Percentiles rank a stretch among this genome's conserved stretches.
phyloP scores from a whole-genome alignment of 345 rosid species.

The Rhodamnia rubescens region DNA sequence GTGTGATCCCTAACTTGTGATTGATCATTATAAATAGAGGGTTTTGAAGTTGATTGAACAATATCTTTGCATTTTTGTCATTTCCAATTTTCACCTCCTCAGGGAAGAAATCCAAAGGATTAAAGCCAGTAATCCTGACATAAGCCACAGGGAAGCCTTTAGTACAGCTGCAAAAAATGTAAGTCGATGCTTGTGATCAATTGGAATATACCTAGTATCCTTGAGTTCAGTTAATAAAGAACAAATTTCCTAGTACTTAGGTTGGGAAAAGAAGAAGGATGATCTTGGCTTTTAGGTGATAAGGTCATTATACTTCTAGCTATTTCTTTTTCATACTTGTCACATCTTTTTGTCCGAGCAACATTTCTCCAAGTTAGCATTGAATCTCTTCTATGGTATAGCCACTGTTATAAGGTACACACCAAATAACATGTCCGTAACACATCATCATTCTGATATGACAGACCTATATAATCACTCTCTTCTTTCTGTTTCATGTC shows the following conservation, averaged over 20 bases:
- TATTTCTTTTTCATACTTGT: neutral
- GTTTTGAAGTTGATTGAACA: neutral
- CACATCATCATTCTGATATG: neutral
- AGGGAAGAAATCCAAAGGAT: constrained; percentile 99
- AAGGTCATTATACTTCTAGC: neutral
- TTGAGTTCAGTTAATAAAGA: neutral
- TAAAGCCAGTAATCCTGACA: constrained; percentile 88
- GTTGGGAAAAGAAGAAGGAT: neutral
- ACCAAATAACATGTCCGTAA: neutral
- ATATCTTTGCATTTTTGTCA: neutral
- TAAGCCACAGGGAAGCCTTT: constrained; percentile 95
- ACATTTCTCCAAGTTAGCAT: neutral
- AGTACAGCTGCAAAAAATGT: constrained; percentile 99
- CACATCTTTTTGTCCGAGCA: neutral
- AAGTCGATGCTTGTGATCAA: constrained; percentile 13
- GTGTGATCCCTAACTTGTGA: constrained; percentile 3
- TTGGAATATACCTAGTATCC: neutral
- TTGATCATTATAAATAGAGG: no score
- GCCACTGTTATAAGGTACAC: neutral
- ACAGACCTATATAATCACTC: neutral
- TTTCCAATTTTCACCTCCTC: neutral
- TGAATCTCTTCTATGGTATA: neutral
- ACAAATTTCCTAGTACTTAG: neutral
- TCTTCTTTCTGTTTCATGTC: neutral
- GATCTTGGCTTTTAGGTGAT: neutral